phyloP scores from a whole-genome alignment of 495 filamentous ascomycete species.

The Baudoinia panamericana region DNA sequence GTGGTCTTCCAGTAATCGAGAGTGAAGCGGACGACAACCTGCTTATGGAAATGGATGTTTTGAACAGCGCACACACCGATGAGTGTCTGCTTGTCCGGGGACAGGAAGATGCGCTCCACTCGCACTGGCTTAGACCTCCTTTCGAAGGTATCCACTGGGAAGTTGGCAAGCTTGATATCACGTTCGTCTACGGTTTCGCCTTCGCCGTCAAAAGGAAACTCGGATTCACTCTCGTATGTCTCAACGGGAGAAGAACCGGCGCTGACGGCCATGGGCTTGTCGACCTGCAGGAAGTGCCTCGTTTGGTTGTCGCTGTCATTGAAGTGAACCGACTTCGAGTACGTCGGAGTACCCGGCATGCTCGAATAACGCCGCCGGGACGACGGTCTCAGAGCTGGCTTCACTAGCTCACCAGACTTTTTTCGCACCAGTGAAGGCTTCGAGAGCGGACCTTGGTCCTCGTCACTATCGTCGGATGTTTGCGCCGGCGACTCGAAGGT shows the following conservation, averaged over 20 bases:
- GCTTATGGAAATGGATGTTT: constrained; percentile 83
- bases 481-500: constrained; percentile 19
- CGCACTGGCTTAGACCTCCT: constrained; percentile 53
- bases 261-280: constrained; percentile 86
- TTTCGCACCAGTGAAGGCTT: constrained; percentile 88
- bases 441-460: constrained; percentile 47
- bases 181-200: constrained; percentile 49
- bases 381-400: constrained; percentile 72
- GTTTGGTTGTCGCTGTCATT: constrained; percentile 90
- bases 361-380: constrained; percentile 74
- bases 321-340: constrained; percentile 89
- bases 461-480: constrained; percentile 34
- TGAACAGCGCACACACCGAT: constrained; percentile 71
- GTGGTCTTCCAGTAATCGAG: constrained; percentile 97
- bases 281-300: constrained; percentile 83
- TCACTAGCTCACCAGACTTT: constrained; percentile 94
- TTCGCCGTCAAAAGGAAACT: constrained; percentile 73
- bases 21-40: constrained; percentile 80
- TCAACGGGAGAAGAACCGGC: constrained; percentile 90
- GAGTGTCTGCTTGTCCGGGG: constrained; percentile 69
- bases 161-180: constrained; percentile 75
- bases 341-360: constrained; percentile 95
- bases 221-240: constrained; percentile 61
- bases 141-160: constrained; percentile 54
- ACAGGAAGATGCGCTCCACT: constrained; percentile 74